phyloP scores from a whole-genome alignment of 805 yeast species.

The Clavispora carvajalis region DNA sequence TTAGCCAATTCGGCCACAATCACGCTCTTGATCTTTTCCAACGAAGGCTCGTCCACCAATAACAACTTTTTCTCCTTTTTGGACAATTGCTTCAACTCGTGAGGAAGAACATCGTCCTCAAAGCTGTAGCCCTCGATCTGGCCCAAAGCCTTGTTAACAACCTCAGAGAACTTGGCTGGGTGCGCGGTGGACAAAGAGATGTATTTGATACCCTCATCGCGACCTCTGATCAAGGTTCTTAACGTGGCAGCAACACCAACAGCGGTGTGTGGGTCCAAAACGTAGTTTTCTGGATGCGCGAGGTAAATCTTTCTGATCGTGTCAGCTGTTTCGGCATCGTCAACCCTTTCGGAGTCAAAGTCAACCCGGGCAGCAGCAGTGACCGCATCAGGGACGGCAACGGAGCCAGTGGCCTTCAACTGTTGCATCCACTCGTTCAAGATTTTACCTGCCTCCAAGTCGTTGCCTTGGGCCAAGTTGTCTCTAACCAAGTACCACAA shows the following conservation, averaged over 20 bases:
- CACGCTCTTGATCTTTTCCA: conserved; percentile 67
- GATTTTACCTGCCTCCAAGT: conserved; percentile 65
- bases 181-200: conserved; percentile 94
- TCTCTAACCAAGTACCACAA: conserved; percentile 90
- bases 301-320: conserved; percentile 72
- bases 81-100: conserved; percentile 70
- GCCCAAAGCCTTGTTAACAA: conserved; percentile 76
- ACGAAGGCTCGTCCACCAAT: conserved; percentile 64
- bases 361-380: conserved; percentile 60
- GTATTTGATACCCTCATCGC: conserved; percentile 43
- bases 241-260: conserved; percentile 85
- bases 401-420: conserved; percentile 71
- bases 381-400: conserved; percentile 61
- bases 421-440: conserved; percentile 73
- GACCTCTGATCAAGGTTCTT: conserved; percentile 48
- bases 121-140: conserved; percentile 72
- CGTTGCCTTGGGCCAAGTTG: conserved; percentile 48
- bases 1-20: conserved; percentile 62
- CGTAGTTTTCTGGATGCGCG: conserved; percentile 58
- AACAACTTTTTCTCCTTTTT: conserved; percentile 69
- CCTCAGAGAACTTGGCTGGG: conserved; percentile 97
- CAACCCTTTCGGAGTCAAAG: conserved; percentile 75
- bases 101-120: conserved; percentile 84
- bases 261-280: conserved; percentile 94
- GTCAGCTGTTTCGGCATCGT: conserved; percentile 68